These are phyloP conservation scores for Gentiana dahurica DNA, from an alignment of 257 asterid species.

Conservation along the genomic window DNA sequence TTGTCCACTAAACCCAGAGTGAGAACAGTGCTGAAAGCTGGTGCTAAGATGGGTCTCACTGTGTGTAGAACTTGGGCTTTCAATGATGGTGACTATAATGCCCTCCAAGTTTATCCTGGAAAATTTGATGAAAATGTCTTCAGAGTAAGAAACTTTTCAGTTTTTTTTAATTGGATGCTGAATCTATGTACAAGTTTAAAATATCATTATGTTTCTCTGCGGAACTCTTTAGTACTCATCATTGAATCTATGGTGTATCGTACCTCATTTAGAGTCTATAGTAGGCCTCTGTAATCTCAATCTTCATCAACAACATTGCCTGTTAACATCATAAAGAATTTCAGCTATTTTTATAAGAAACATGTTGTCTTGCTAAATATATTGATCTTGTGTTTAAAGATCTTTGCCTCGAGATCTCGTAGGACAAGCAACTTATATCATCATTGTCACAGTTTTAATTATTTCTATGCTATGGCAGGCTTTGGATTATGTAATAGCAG, in stretches of 20 bases:
- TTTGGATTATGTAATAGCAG: constrained; percentile 89
- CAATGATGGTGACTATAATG: constrained; percentile 90
- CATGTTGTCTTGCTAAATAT: background rate
- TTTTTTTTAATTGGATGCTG: background rate
- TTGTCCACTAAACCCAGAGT: constrained; percentile 45
- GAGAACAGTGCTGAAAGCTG: constrained; percentile 60
- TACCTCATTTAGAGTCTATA: too few species aligned
- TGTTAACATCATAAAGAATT: too few species aligned
- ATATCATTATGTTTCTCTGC: too few species aligned
- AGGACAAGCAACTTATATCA: too few species aligned
- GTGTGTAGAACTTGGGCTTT: constrained; percentile 99
- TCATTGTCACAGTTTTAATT: too few species aligned
- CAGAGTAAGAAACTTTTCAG: constrained; percentile 44
- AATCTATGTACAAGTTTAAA: too few species aligned
- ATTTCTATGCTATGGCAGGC: constrained; percentile 38
- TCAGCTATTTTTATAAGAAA: background rate
- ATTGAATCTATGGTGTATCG: too few species aligned
- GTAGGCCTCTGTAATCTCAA: too few species aligned
- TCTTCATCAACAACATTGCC: too few species aligned
- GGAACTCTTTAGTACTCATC: too few species aligned
- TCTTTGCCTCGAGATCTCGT: too few species aligned
- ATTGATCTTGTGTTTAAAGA: constrained; percentile 1
- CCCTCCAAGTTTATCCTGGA: constrained; percentile 87
- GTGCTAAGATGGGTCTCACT: constrained; percentile 96
- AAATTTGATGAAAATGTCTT: constrained; percentile 74